These are phyloP conservation scores for Coemansia sp. DNA, from an alignment of 192 early-diverging fungal species.

Conservation along the genomic window DNA sequence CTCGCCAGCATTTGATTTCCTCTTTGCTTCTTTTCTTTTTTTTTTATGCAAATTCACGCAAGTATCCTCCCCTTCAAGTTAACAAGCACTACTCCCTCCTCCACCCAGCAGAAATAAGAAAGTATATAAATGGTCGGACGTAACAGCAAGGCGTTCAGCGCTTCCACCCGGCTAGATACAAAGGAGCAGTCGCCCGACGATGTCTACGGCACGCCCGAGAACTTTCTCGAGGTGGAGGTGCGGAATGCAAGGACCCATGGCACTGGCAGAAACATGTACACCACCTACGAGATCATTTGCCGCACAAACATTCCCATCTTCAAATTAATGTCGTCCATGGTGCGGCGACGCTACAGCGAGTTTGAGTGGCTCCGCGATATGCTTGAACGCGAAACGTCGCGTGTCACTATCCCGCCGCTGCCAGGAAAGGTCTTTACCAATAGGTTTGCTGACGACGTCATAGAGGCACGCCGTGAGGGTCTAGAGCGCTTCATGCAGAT, in stretches of 20 bases:
- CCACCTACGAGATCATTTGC: constrained; percentile 96
- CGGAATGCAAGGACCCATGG: constrained; percentile 83
- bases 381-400: constrained; percentile 84
- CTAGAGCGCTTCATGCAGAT: constrained; percentile 96
- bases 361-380: constrained; percentile 99
- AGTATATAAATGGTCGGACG: background rate
- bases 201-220: constrained; percentile 89
- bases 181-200: constrained; percentile 47
- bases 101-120: too few relatives aligned
- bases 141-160: constrained; percentile 19
- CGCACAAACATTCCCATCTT: constrained; percentile 96
- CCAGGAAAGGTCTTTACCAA: constrained; percentile 98
- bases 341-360: constrained; percentile 93
- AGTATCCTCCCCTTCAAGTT: too few relatives aligned
- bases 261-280: constrained; percentile 81
- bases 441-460: constrained; percentile 93
- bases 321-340: constrained; percentile 80
- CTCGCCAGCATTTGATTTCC: too few relatives aligned
- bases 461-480: constrained; percentile 86
- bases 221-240: constrained; percentile 96
- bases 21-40: background rate
- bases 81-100: too few relatives aligned
- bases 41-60: background rate
- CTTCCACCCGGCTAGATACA: constrained; percentile 26
- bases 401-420: constrained; percentile 94